Percentiles rank a stretch among this genome's conserved stretches.
Conservation (phyloP, 2,329 filamentous ascomycete genomes). For the Raffaelea deltoideospora region DNA sequence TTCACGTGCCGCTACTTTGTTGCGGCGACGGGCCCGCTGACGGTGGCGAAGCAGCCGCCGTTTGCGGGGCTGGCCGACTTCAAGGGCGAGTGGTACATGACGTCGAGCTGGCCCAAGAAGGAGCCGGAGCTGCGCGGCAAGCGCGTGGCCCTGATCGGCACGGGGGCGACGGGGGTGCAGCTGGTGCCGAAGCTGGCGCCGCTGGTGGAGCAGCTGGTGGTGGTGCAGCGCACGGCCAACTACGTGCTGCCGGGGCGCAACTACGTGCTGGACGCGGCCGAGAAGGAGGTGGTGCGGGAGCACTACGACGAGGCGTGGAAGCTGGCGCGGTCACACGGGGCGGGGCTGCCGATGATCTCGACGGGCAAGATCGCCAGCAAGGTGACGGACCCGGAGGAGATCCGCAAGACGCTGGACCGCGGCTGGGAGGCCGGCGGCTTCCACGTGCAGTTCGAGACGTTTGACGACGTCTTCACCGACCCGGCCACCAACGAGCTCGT, state of each 20-base stretch:
- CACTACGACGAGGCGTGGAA: constrained; percentile 3
- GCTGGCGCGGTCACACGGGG: background rate
- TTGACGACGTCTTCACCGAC: constrained; percentile 14
- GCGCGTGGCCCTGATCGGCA: constrained; percentile 57
- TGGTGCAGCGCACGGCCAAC: constrained; percentile 64
- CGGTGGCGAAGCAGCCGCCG: constrained; percentile 41
- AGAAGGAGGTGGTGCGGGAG: background rate
- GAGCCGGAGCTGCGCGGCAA: constrained; percentile 52
- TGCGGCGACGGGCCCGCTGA: constrained; percentile 52
- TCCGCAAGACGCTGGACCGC: constrained; percentile 3
- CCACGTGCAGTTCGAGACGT: constrained; percentile 3
- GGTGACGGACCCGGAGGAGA: background rate
- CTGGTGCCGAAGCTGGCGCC: constrained; percentile 55
- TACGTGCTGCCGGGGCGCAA: constrained; percentile 39
- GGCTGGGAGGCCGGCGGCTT: constrained; percentile 5
- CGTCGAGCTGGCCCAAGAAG: constrained; percentile 36
- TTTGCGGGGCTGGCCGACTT: constrained; percentile 54
- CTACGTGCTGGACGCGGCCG: constrained; percentile 1
- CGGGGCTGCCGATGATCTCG: constrained; percentile 3
- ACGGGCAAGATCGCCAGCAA: background rate
- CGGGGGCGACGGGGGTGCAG: constrained; percentile 65
- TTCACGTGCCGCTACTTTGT: constrained; percentile 39
- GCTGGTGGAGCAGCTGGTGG: constrained; percentile 51
- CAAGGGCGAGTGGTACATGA: constrained; percentile 35
- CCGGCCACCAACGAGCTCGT: constrained; percentile 14